phyloP scores from a whole-genome alignment of 495 filamentous ascomycete species.

The Neurospora pannonica region DNA sequence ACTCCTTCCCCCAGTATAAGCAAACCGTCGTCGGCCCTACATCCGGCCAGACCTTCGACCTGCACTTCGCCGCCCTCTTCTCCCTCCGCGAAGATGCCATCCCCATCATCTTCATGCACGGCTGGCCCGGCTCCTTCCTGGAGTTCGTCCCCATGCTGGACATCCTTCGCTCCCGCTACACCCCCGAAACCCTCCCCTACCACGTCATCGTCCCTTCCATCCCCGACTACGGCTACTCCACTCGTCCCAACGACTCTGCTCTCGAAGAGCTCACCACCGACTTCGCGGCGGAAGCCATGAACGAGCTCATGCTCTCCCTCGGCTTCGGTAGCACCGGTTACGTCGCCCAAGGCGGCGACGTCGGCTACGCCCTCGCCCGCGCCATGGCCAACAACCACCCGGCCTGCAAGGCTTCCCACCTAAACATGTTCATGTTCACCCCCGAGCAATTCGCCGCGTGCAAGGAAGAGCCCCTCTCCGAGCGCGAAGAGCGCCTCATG shows the following conservation, averaged over 20 bases:
- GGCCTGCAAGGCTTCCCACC: conserved; percentile 33
- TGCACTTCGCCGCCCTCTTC: conserved; percentile 58
- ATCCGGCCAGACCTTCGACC: conserved; percentile 25
- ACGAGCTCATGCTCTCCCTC: conserved; percentile 50
- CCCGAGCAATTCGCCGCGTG: conserved; percentile 7
- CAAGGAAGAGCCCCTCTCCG: conserved; percentile 4
- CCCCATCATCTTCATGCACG: conserved; percentile 46
- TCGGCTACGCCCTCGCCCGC: conserved; percentile 45
- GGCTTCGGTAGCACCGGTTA: conserved; percentile 48
- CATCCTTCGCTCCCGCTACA: conserved; percentile 41
- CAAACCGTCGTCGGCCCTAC: conserved; percentile 36
- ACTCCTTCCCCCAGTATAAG: conserved; percentile 55
- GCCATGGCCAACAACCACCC: conserved; percentile 25
- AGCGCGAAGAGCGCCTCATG: conserved; percentile 7
- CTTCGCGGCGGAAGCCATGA: conserved; percentile 38
- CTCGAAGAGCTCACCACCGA: conserved; percentile 29
- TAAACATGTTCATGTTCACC: conserved; percentile 19
- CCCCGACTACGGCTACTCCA: conserved; percentile 54
- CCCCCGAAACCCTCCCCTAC: conserved; percentile 47
- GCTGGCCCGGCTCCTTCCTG: conserved; percentile 41
- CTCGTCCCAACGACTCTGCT: conserved; percentile 36
- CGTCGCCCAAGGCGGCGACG: conserved; percentile 58
- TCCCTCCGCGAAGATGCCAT: conserved; percentile 49
- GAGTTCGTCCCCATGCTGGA: conserved; percentile 41
- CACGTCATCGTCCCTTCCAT: conserved; percentile 58